Evolutionary conservation across 1,284 basidiomycete species (phyloP).

Genomic region (Waitea zeae): DNA sequence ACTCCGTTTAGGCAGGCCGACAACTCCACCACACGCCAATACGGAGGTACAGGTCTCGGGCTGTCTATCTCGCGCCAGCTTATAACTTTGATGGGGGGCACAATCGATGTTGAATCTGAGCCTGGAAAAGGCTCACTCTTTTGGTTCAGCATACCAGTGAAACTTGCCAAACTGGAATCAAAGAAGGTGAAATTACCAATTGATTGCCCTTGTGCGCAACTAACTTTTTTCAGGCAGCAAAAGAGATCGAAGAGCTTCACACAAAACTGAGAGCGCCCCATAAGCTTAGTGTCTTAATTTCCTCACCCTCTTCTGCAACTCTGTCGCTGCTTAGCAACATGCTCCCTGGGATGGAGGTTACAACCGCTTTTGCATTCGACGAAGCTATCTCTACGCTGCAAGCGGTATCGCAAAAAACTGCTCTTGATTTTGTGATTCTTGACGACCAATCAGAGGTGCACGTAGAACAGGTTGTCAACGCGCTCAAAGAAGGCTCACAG

Average conservation of each 20-base stretch:
- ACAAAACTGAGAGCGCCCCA: constrained; percentile 23
- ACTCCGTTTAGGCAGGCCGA: constrained; percentile 62
- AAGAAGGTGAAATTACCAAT: constrained; percentile 27
- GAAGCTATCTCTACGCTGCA: constrained; percentile 27
- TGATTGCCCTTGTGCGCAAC: too few relatives aligned
- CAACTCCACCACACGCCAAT: constrained; percentile 53
- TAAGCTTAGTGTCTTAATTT: constrained; percentile 33
- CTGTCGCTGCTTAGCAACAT: constrained; percentile 35
- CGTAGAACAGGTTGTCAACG: constrained; percentile 35
- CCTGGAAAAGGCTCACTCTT: constrained; percentile 44
- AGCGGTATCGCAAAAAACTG: too few relatives aligned
- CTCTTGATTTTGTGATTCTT: constrained; percentile 44
- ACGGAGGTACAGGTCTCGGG: constrained; percentile 55
- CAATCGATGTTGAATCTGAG: constrained; percentile 49
- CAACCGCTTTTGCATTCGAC: constrained; percentile 21
- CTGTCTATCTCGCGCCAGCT: constrained; percentile 55
- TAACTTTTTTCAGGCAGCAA: too few relatives aligned
- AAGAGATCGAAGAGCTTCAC: too few relatives aligned
- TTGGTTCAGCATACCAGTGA: constrained; percentile 54
- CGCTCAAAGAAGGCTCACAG: constrained; percentile 24
- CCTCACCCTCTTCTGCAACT: constrained; percentile 39
- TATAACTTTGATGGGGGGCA: constrained; percentile 56
- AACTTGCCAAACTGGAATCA: constrained; percentile 36
- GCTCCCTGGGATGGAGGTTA: constrained; percentile 33
- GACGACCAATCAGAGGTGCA: constrained; percentile 44